Evolutionary conservation across 164 flowering plant genomes (phyloP), one percentile per base, ranked within the genome.

Genomic region (Amborella trichopoda): DNA sequence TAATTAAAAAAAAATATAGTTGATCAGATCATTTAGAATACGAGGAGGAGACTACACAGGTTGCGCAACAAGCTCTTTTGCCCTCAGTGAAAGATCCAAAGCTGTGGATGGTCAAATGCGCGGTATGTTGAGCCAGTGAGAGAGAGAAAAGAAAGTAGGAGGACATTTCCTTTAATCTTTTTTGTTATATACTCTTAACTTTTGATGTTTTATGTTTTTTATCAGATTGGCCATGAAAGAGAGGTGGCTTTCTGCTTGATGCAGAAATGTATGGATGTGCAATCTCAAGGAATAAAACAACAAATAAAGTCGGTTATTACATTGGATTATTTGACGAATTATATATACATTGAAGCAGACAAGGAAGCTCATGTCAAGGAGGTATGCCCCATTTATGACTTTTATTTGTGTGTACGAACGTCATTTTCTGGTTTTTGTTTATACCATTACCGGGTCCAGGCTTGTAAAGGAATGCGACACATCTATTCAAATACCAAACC

Each of bases 61-160:
- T 91, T 11, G 99, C 87, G 21, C 99, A 91, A 46, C 99, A 93
- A 64, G 95, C 99, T 42, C 83, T 93, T 46, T 54, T 88, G 60
- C 99, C 97, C 5, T 93, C 95, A n/a, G 82, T 93, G 23, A 77
- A 77, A 57, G 99, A 93, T 68, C 95, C 99, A 20, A 93, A 93
- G 55, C 53, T 93, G 53, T 93, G 97, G 94, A 83, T 88, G 87
- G 94, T 93, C 39, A 88, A 81, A 66, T 93, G 99, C 59, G 78
- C 76, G 78, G 99, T 93, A 83, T 37, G 87, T 16, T n/a, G n/a
- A n/a, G n/a, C n/a, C n/a, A n/a, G n/a, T n/a, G n/a, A n/a, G n/a
- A n/a, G n/a, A n/a, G n/a, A n/a, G n/a, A n/a, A n/a, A n/a, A n/a
- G n/a, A n/a, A n/a, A n/a, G n/a, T n/a, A n/a, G n/a, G n/a, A n/a